Evolutionary conservation across 2,329 filamentous ascomycete species (phyloP).

Genomic region (Teratosphaeria gauchensis): DNA sequence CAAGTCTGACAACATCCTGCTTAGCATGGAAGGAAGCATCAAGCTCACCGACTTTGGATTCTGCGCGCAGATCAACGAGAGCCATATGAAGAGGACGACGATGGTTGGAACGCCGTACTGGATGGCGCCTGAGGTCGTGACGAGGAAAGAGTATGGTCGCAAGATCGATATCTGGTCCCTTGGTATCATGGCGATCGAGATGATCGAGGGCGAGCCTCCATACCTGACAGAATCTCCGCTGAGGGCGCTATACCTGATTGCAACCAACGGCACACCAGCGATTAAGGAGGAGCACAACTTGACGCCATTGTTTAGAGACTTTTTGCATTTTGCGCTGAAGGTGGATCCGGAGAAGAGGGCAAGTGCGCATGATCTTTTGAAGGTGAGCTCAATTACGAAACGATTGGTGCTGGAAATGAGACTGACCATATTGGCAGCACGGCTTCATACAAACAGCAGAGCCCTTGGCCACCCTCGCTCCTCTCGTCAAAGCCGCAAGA

Average conservation of each 20-base stretch:
- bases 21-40: conserved; percentile 90
- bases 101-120: conserved; percentile 99
- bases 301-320: conserved; percentile 76
- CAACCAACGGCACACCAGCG: conserved; percentile 86
- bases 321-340: conserved; percentile 84
- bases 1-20: conserved; percentile 95
- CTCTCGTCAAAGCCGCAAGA: conserved; percentile 76
- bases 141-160: conserved; percentile 90
- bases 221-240: conserved; percentile 93
- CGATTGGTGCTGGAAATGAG: conserved; percentile 7
- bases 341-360: conserved; percentile 96
- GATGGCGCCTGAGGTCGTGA: conserved; percentile 99
- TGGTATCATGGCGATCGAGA: conserved; percentile 99
- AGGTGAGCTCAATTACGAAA: conserved; percentile 51
- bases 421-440: conserved; percentile 21
- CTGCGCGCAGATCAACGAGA: conserved; percentile 95
- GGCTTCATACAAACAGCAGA: conserved; percentile 44
- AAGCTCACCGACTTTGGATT: conserved; percentile 99
- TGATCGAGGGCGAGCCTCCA: conserved; percentile 97
- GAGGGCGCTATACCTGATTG: conserved; percentile 87
- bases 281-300: conserved; percentile 89
- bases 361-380: conserved; percentile 83
- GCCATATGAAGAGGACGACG: conserved; percentile 92
- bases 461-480: conserved; percentile 60
- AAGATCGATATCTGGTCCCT: conserved; percentile 99